These are phyloP conservation scores for Echites panduratus DNA, from an alignment of 257 asterid genomes.

Conservation along the genomic window DNA sequence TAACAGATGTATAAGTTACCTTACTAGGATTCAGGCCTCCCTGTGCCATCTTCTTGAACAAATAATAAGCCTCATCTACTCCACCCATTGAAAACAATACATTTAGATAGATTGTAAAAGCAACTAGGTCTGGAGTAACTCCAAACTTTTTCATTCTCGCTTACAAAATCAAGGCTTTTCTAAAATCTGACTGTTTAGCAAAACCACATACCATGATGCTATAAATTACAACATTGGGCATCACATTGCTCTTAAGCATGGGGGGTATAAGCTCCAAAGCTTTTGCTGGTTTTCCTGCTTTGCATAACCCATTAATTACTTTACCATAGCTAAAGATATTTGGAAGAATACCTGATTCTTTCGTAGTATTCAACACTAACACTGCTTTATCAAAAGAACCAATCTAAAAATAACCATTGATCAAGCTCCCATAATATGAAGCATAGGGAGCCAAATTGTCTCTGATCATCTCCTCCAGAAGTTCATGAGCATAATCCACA, in stretches of 20 bases:
- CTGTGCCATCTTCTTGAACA: slow-evolving; percentile 35
- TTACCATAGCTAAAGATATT: slow-evolving; percentile 29
- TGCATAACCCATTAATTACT: slow-evolving; percentile 38
- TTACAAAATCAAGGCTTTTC: slow-evolving; percentile 38
- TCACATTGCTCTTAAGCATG: slow-evolving; percentile 42
- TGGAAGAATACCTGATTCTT: slow-evolving; percentile 28
- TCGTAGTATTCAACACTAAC: slow-evolving; percentile 27
- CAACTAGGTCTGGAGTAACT: slow-evolving; percentile 36
- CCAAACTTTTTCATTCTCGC: slow-evolving; percentile 43
- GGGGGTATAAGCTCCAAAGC: slow-evolving; percentile 50
- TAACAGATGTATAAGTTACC: slow-evolving; percentile 43
- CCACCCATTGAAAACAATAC: slow-evolving; percentile 23
- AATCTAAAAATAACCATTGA: slow-evolving; percentile 34
- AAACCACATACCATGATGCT: slow-evolving; percentile 49
- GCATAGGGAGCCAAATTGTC: slow-evolving; percentile 36
- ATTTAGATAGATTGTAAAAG: slow-evolving; percentile 44
- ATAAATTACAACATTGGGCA: slow-evolving; percentile 45
- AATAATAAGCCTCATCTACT: slow-evolving; percentile 34
- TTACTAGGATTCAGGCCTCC: slow-evolving; percentile 34
- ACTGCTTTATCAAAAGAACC: slow-evolving; percentile 38
- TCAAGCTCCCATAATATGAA: slow-evolving; percentile 30
- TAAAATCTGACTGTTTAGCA: slow-evolving; percentile 34
- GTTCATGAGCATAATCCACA: slow-evolving; percentile 36
- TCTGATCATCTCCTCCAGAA: slow-evolving; percentile 49
- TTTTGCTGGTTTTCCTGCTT: slow-evolving; percentile 32